These are phyloP conservation scores for Fusarium buharicum DNA, from an alignment of 2,329 filamentous ascomycete genomes.

Conservation along the genomic window DNA sequence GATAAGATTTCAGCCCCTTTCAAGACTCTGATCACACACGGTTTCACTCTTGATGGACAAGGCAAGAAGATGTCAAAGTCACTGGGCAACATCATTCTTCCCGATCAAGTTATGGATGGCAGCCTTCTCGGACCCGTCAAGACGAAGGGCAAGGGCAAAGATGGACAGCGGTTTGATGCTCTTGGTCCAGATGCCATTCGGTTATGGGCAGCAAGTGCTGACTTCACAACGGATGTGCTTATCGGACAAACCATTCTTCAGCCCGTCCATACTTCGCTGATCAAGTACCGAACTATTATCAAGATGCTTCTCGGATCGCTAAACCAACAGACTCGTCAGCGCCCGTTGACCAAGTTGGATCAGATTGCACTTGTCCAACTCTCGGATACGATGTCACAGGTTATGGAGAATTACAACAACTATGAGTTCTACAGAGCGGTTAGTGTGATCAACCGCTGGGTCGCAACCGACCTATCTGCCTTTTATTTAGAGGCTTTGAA, in stretches of 20 bases:
- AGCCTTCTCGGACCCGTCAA: conserved; percentile 77
- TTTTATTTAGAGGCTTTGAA: conserved; percentile 96
- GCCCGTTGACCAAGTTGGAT: conserved; percentile 70
- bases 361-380: conserved; percentile 83
- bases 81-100: conserved; percentile 85
- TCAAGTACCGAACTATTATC: conserved; percentile 89
- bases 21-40: conserved; percentile 90
- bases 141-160: conserved; percentile 62
- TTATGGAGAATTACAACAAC: conserved; percentile 71
- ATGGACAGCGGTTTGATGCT: conserved; percentile 65
- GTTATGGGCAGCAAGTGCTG: conserved; percentile 89
- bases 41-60: conserved; percentile 87
- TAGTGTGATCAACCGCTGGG: conserved; percentile 79
- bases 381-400: conserved; percentile 69
- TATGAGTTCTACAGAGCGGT: conserved; percentile 87
- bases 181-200: conserved; percentile 89
- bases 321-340: conserved; percentile 61
- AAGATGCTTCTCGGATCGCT: conserved; percentile 89
- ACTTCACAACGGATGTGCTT: conserved; percentile 88
- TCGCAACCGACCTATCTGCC: conserved; percentile 83
- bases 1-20: conserved; percentile 70
- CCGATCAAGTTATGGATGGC: conserved; percentile 86
- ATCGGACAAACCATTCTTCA: conserved; percentile 82
- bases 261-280: conserved; percentile 77
- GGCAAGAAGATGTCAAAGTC: conserved; percentile 99